These are phyloP conservation scores for Oidiodendron maius DNA, from an alignment of 495 filamentous ascomycete species.

Conservation along the genomic window DNA sequence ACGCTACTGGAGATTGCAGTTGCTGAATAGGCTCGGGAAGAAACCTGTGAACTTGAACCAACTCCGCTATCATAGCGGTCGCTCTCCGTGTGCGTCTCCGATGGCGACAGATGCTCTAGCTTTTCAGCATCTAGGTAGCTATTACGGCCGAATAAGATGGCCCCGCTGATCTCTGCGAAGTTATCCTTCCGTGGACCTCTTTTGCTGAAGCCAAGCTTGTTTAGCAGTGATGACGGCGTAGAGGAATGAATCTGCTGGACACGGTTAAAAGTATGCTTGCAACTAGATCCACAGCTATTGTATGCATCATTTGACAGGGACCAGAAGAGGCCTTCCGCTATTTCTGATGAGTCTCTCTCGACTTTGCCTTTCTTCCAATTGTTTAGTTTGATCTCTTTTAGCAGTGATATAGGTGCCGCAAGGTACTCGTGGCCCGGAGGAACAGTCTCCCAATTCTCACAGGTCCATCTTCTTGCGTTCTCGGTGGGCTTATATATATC, in stretches of 20 bases:
- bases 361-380: slow-evolving; percentile 3
- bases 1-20: too few species aligned
- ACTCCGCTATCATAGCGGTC: too few species aligned
- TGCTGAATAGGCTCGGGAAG: too few species aligned
- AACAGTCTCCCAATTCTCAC: slow-evolving; percentile 16
- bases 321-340: slow-evolving; percentile 16
- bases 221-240: too few species aligned
- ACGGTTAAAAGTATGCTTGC: slow-evolving; percentile 1
- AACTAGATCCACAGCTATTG: slow-evolving; percentile 14
- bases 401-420: slow-evolving; percentile 8
- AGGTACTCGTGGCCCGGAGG: slow-evolving; percentile 24
- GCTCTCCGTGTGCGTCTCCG: too few species aligned
- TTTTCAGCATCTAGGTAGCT: too few species aligned
- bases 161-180: too few species aligned
- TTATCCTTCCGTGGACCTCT: too few species aligned
- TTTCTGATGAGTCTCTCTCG: slow-evolving; percentile 3
- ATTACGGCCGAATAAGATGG: too few species aligned
- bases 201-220: too few species aligned
- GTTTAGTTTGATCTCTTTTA: slow-evolving; percentile 17
- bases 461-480: slow-evolving; percentile 5
- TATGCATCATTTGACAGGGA: slow-evolving; percentile 15
- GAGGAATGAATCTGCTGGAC: slow-evolving; percentile 18
- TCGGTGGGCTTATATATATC: slow-evolving; percentile 22
- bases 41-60: too few species aligned
- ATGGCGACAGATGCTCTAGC: too few species aligned